Conservation (phyloP, 345 rosid genomes). For the Punica granatum region DNA sequence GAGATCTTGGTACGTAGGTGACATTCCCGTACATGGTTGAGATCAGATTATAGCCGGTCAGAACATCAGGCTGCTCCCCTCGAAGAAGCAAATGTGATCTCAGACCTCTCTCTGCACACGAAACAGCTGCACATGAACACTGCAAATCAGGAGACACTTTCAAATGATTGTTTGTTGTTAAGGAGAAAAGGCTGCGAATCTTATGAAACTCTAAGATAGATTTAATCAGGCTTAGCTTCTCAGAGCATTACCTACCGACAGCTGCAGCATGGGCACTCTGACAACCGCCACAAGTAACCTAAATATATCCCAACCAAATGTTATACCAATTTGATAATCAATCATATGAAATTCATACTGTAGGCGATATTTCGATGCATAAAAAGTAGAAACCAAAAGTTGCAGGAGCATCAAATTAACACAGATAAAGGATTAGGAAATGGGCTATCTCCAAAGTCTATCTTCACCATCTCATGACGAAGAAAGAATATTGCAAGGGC, state of each 20-base stretch:
- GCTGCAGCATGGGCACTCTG: constrained; percentile 93
- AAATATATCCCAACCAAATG: constrained; percentile 24
- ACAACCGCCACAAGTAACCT: constrained; percentile 97
- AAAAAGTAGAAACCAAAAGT: neutral
- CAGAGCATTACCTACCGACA: constrained; percentile 42
- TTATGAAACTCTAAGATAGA: neutral
- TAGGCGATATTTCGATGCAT: neutral
- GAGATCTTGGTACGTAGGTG: constrained; percentile 52
- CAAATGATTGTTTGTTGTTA: neutral
- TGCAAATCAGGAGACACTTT: neutral
- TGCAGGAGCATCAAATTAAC: neutral
- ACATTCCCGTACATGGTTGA: constrained; percentile 68
- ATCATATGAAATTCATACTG: neutral
- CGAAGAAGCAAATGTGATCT: constrained; percentile 77
- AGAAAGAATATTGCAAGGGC: neutral
- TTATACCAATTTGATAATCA: constrained; percentile 17
- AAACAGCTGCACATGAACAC: constrained; percentile 50
- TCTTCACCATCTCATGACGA: neutral
- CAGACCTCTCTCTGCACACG: constrained; percentile 80
- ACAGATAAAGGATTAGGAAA: neutral
- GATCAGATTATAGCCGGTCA: constrained; percentile 77
- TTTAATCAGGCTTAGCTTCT: neutral
- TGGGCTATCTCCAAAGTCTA: neutral
- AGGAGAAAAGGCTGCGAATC: neutral
- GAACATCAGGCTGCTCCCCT: constrained; percentile 76